Evolutionary conservation across 2,329 filamentous ascomycete genomes (phyloP).

Genomic region (Chaetoscypha palmicola): DNA sequence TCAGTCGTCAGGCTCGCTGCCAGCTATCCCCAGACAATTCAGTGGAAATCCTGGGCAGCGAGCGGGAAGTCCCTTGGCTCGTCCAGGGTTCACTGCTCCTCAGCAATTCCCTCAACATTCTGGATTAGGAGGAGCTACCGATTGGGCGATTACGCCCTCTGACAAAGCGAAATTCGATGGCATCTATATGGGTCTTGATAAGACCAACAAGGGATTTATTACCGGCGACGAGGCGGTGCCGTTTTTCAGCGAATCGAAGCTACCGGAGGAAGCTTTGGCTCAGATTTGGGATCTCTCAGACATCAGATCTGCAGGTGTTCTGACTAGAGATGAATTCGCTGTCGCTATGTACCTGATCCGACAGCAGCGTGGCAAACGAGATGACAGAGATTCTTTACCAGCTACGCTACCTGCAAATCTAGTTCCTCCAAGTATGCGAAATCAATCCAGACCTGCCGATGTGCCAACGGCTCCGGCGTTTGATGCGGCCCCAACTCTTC

Average conservation of each 20-base stretch:
- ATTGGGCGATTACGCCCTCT: conserved; percentile 75
- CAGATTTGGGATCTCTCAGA: conserved; percentile 97
- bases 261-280: conserved; percentile 81
- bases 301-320: conserved; percentile 79
- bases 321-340: conserved; percentile 86
- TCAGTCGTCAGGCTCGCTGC: conserved; percentile 40
- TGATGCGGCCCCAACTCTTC: conserved; percentile 38
- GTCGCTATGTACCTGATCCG: conserved; percentile 97
- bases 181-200: conserved; percentile 80
- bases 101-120: conserved; percentile 26
- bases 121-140: conserved; percentile 40
- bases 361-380: conserved; percentile 71
- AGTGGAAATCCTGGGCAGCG: conserved; percentile 56
- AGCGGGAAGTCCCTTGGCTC: conserved; percentile 51
- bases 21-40: conserved; percentile 75
- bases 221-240: conserved; percentile 90
- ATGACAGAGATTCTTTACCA: conserved; percentile 56
- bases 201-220: conserved; percentile 71
- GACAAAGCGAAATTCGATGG: conserved; percentile 87
- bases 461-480: conserved; percentile 39
- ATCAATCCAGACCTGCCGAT: conserved; percentile 42
- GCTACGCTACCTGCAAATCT: conserved; percentile 71
- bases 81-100: conserved; percentile 40
- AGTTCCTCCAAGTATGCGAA: conserved; percentile 79
- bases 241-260: conserved; percentile 87